Base-by-base conservation (phyloP, 1,284 basidiomycete species). In the Puccinia brachypodii region DNA sequence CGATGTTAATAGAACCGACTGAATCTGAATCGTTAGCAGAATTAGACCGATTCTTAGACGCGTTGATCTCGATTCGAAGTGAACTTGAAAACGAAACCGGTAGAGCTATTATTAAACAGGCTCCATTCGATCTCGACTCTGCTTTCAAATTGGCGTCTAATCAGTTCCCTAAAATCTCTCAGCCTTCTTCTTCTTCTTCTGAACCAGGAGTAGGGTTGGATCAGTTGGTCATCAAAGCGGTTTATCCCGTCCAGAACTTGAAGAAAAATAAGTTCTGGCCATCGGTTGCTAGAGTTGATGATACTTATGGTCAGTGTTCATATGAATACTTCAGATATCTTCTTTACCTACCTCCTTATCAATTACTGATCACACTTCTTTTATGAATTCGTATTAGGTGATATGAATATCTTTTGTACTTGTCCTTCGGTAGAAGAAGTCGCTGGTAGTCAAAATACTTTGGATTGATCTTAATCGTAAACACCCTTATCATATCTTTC, bases 191-290 rank as follows among this genome's bases (percentile, higher is more conserved):
- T n/a, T n/a, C n/a, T n/a, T n/a, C n/a, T n/a, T n/a, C n/a, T n/a
- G n/a, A n/a, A n/a, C n/a, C n/a, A n/a, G n/a, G n/a, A n/a, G n/a
- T n/a, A n/a, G n/a, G n/a, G n/a, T n/a, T n/a, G n/a, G n/a, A n/a
- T n/a, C 91, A 94, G 47, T 90, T 93, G 33, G 25, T 71, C 68
- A 9, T 62, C 84, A 89, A 91, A 83, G 95, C 95, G 36, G 94
- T 90, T 16, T 96, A 93, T 87, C 95, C 95, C 50, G 87, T 94
- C 83, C 89, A 91, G 38, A 92, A 90, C 88, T 89, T 98, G 64
- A 88, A 89, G 75, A 91, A 92, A 87, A 92, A 90, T 89, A 98
- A 98, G 88, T 96, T 97, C 88, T 97, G 95, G 95, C 94, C 95
- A 1, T 90, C 92, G 11, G 93, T 96, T 69, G 92, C 92, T 14